Evolutionary conservation across 1,284 basidiomycete genomes (phyloP), one percentile per base, ranked within the genome.

Genomic region (Cryptococcus sp.): DNA sequence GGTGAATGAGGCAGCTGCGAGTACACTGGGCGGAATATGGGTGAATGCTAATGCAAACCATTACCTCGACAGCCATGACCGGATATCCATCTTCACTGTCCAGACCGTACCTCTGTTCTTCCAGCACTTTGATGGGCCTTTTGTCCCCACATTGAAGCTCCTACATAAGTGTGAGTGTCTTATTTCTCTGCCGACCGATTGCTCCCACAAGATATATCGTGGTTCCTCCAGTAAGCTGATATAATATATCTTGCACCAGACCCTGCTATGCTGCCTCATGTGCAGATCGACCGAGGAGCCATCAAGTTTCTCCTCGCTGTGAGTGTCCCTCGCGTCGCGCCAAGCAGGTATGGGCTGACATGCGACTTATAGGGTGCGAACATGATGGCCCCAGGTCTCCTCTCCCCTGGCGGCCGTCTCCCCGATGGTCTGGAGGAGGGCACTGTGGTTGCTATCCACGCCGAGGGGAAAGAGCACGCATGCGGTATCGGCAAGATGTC

Each of bases 311-410:
- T 99, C 23, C 85, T 99, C 45, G 88, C 87, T 8, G 77, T 76
- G 49, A 76, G 81, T 66, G 8, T 2, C 38, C 11, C 13, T 15
- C 36, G 11, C 21, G n/a, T 11, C 8, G 37, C n/a, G 23, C 33
- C 12, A 23, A n/a, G 18, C 18, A 18, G n/a, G 7, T n/a, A n/a
- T 38, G 39, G 38, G 13, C 54, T 33, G 44, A 37, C 48, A 21
- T 42, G 36, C 35, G 1, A 28, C 39, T 20, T 38, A 8, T 46
- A 77, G 75, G 91, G 91, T 35, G 91, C 91, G 47, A 86, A 89
- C 79, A 94, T 95, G 91, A 95, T 95, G 91, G 92, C 90, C 66
- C 96, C 95, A 3, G 96, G 96, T 11, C 80, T 99, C 55, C 93
- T 93, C 21, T 97, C 94, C 28, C 82, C 86, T 42, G 96, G 95